Evolutionary conservation across 2,329 filamentous ascomycete genomes (phyloP).

Genomic region (Apiospora pterosperma): DNA sequence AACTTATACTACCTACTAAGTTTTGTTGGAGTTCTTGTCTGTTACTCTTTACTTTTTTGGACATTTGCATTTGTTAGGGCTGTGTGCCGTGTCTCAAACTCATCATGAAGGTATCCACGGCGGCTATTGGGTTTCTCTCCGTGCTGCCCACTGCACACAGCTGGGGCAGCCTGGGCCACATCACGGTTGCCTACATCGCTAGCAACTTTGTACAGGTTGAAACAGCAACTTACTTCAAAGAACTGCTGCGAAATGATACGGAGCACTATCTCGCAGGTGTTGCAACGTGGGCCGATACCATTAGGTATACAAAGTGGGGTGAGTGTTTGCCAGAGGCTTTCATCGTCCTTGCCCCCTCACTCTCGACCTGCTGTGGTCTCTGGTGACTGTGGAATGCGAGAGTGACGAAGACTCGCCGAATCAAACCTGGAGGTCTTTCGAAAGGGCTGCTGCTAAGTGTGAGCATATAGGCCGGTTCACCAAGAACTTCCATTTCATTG

Average conservation of each 20-base stretch:
- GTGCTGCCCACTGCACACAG: slow-evolving; percentile 25
- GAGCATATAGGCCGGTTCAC: slow-evolving; percentile 44
- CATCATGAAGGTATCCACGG: neutral
- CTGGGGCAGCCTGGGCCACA: slow-evolving; percentile 51
- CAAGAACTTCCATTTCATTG: slow-evolving; percentile 65
- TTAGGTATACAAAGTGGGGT: slow-evolving; percentile 60
- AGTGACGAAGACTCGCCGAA: too few relatives aligned
- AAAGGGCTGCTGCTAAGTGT: neutral
- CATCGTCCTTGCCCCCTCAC: too few relatives aligned
- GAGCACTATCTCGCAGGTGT: slow-evolving; percentile 59
- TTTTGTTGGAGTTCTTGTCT: too few relatives aligned
- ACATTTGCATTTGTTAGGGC: neutral
- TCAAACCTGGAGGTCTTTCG: neutral
- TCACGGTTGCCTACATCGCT: slow-evolving; percentile 62
- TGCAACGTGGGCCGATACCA: slow-evolving; percentile 65
- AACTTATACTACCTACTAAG: neutral
- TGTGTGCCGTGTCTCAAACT: neutral
- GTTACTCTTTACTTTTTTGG: neutral
- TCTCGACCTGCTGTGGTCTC: too few relatives aligned
- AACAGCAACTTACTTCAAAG: slow-evolving; percentile 55
- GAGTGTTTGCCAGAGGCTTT: neutral
- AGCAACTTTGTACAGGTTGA: slow-evolving; percentile 54
- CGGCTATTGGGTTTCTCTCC: neutral
- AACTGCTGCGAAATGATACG: slow-evolving; percentile 51
- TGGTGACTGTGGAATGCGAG: too few relatives aligned